These are phyloP conservation scores for Colletotrichum neosansevieriae DNA, from an alignment of 2,329 filamentous ascomycete species.

Conservation along the genomic window DNA sequence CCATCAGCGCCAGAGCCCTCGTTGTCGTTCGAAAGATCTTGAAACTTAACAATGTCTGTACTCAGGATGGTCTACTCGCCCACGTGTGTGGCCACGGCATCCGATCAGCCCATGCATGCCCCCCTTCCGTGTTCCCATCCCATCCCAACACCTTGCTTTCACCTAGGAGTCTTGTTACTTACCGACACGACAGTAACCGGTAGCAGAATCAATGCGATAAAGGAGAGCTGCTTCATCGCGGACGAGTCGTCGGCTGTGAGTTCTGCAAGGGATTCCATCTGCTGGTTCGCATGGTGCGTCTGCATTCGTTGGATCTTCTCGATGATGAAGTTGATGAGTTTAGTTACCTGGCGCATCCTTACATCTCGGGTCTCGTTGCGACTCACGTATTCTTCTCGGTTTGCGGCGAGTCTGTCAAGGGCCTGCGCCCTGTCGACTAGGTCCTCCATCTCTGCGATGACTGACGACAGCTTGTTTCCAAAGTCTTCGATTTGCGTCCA, in stretches of 20 bases:
- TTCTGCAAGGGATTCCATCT: slow-evolving; percentile 30
- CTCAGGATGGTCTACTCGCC: slow-evolving; percentile 29
- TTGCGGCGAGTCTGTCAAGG: slow-evolving; percentile 26
- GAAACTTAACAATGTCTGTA: slow-evolving; percentile 39
- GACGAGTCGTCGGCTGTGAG: slow-evolving; percentile 31
- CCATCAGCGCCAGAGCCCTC: slow-evolving; percentile 17
- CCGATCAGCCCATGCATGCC: slow-evolving; percentile 9
- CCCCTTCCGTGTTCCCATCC: not conserved
- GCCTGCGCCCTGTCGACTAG: slow-evolving; percentile 23
- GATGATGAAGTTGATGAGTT: not conserved
- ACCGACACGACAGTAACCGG: slow-evolving; percentile 35
- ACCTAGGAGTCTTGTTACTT: not conserved
- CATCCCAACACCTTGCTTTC: slow-evolving; percentile 1
- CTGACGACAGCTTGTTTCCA: not conserved
- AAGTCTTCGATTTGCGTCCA: slow-evolving; percentile 18
- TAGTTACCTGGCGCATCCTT: not conserved
- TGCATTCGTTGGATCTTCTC: slow-evolving; percentile 35
- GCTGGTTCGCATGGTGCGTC: slow-evolving; percentile 31
- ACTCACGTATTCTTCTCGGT: slow-evolving; percentile 35
- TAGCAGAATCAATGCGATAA: slow-evolving; percentile 27
- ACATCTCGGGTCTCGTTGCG: not conserved
- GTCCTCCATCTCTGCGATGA: slow-evolving; percentile 26
- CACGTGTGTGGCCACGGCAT: slow-evolving; percentile 9
- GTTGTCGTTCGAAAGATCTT: slow-evolving; percentile 33
- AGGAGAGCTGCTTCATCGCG: slow-evolving; percentile 34